Evolutionary conservation across 306 rosid genomes (phyloP).

Genomic region (Dicorynia guianensis): DNA sequence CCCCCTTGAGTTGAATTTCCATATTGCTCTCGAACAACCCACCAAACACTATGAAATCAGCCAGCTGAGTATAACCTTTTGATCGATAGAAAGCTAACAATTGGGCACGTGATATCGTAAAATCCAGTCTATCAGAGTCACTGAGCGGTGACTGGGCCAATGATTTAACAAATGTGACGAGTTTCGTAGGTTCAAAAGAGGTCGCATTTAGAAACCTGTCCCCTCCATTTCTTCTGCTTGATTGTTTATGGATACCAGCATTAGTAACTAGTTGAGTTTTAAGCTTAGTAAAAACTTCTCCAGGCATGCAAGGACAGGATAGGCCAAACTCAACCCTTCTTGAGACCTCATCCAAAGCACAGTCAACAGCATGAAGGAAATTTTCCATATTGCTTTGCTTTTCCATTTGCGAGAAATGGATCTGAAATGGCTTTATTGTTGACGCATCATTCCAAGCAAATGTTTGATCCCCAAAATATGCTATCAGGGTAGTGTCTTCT

Average conservation of each 20-base stretch:
- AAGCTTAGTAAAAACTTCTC: slow-evolving; percentile 54
- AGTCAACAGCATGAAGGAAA: slow-evolving; percentile 66
- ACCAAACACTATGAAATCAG: slow-evolving; percentile 54
- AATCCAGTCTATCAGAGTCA: slow-evolving; percentile 58
- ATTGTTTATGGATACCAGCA: slow-evolving; percentile 61
- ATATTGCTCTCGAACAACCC: slow-evolving; percentile 55
- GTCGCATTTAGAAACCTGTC: slow-evolving; percentile 48
- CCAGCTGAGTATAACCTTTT: slow-evolving; percentile 70
- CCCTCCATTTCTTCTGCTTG: slow-evolving; percentile 62
- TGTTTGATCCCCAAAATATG: slow-evolving; percentile 79
- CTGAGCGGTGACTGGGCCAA: slow-evolving; percentile 58
- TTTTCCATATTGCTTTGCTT: slow-evolving; percentile 61
- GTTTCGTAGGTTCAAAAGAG: slow-evolving; percentile 69
- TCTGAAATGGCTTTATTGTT: slow-evolving; percentile 67
- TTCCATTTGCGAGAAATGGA: slow-evolving; percentile 69
- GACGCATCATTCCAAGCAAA: slow-evolving; percentile 88
- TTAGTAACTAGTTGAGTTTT: slow-evolving; percentile 60
- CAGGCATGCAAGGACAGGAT: slow-evolving; percentile 72
- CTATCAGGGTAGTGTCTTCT: slow-evolving; percentile 60
- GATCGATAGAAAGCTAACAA: slow-evolving; percentile 60
- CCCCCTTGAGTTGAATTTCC: slow-evolving; percentile 37
- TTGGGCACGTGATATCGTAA: slow-evolving; percentile 55
- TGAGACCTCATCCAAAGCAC: slow-evolving; percentile 82
- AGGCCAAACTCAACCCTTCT: slow-evolving; percentile 78
- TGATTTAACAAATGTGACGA: slow-evolving; percentile 58